A percentile compares a stretch with the other conserved stretches of the same genome.
Evolutionary conservation across 208 protist genomes (phyloP).

Genomic region (Acanthamoeba sp.): DNA sequence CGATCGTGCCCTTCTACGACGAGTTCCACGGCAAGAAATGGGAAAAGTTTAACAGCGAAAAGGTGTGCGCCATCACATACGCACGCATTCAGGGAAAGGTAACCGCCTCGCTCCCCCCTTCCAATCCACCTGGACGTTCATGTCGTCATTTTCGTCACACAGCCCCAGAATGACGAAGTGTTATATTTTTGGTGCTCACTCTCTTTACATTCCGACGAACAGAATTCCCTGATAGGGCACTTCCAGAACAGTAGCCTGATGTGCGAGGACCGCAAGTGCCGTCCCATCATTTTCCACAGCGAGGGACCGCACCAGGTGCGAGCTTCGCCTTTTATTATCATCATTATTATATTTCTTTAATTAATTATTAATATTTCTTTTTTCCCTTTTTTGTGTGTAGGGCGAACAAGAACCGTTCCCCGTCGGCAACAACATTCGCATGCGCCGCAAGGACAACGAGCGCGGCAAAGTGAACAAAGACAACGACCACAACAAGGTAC

Average conservation of each 20-base stretch:
- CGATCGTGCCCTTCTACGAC: constrained; percentile 82
- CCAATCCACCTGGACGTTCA: not conserved
- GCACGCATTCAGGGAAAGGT: constrained; percentile 89
- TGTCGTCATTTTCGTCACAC: too few species aligned
- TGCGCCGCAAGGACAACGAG: constrained; percentile 39
- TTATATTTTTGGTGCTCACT: too few species aligned
- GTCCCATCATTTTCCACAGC: constrained; percentile 72
- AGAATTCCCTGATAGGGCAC: constrained; percentile 46
- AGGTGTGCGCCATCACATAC: constrained; percentile 87
- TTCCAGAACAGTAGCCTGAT: constrained; percentile 65
- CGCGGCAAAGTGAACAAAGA: constrained; percentile 20
- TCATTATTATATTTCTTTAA: not conserved
- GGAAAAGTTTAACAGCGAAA: constrained; percentile 86
- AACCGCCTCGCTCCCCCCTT: not conserved
- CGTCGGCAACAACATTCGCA: constrained; percentile 49
- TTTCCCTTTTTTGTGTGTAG: not conserved
- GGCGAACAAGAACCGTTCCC: constrained; percentile 67
- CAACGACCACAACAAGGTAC: not conserved
- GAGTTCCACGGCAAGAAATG: constrained; percentile 84
- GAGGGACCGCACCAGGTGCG: constrained; percentile 32
- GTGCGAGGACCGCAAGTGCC: constrained; percentile 56
- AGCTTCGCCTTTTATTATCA: not conserved
- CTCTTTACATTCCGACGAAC: too few species aligned
- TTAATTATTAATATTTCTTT: not conserved
- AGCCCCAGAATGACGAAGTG: too few species aligned